phyloP scores from a whole-genome alignment of 768 basidiomycete genomes.

The Amyloporia xantha region DNA sequence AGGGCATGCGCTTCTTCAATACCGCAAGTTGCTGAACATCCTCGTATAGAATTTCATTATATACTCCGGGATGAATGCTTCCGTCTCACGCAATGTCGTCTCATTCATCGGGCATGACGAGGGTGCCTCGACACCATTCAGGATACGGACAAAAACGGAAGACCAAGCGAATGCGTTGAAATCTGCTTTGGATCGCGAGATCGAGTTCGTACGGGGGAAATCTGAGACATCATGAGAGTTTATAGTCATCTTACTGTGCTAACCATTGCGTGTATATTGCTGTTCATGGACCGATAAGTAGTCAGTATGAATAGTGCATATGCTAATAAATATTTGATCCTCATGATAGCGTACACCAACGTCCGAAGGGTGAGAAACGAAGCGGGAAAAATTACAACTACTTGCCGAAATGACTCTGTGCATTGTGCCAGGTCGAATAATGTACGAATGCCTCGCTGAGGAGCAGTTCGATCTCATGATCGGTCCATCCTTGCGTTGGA shows the following conservation, averaged over 20 bases:
- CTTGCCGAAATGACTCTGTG: conserved; percentile 80
- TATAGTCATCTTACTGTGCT: no score
- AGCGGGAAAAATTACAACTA: conserved; percentile 12
- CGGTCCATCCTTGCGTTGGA: conserved; percentile 90
- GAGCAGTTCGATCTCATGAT: conserved; percentile 92
- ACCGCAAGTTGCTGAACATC: background rate
- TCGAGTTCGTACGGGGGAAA: conserved; percentile 34
- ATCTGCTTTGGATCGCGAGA: conserved; percentile 55
- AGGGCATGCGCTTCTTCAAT: conserved; percentile 19
- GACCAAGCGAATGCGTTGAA: conserved; percentile 52
- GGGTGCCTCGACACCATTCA: conserved; percentile 52
- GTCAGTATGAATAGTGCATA: conserved; percentile 8
- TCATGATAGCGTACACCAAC: background rate
- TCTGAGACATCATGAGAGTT: conserved; percentile 7
- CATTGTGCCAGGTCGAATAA: conserved; percentile 89
- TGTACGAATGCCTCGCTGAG: conserved; percentile 94
- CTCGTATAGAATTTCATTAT: conserved; percentile 65
- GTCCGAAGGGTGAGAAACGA: background rate
- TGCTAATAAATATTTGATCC: conserved; percentile 12
- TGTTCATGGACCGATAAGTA: background rate
- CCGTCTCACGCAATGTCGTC: conserved; percentile 44
- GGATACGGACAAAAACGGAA: conserved; percentile 53
- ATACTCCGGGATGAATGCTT: conserved; percentile 50
- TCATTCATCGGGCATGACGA: conserved; percentile 68
- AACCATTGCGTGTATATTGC: background rate